Conservation (phyloP, 805 yeast species). For the Metschnikowia bowlesiae region DNA sequence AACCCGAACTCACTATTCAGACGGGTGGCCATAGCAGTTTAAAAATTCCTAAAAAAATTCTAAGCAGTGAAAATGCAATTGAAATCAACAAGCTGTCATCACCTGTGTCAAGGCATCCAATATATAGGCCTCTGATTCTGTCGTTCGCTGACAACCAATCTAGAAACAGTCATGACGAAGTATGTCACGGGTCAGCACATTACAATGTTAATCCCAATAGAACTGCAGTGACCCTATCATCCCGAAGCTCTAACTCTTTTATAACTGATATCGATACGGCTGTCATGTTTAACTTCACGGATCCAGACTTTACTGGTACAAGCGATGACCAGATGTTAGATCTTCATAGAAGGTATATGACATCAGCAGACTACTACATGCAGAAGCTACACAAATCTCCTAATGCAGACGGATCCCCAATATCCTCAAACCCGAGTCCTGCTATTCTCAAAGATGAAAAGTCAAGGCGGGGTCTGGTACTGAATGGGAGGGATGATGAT, state of each 20-base stretch:
- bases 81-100: slow-evolving; percentile 1
- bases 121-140: slow-evolving; percentile 2
- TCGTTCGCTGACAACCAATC: slow-evolving; percentile 2
- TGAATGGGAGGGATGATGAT: slow-evolving; percentile 4
- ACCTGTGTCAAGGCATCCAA: slow-evolving; percentile 1
- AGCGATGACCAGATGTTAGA: slow-evolving; percentile 7
- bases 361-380: slow-evolving; percentile 13
- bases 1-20: slow-evolving; percentile 8
- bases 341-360: slow-evolving; percentile 13
- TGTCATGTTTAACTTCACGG: slow-evolving; percentile 9
- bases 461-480: slow-evolving; percentile 1
- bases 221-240: slow-evolving; percentile 10
- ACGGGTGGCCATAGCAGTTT: slow-evolving; percentile 7
- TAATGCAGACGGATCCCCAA: not conserved
- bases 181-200: not conserved
- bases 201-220: not conserved
- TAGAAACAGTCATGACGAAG: not conserved
- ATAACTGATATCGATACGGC: slow-evolving; percentile 8
- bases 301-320: slow-evolving; percentile 6
- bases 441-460: slow-evolving; percentile 2
- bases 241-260: slow-evolving; percentile 14
- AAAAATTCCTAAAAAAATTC: slow-evolving; percentile 7
- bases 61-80: slow-evolving; percentile 4
- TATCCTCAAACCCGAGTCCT: not conserved
- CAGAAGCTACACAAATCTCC: slow-evolving; percentile 9